Base-by-base conservation (phyloP, 208 protist species). In the Leishmania martiniquensis region DNA sequence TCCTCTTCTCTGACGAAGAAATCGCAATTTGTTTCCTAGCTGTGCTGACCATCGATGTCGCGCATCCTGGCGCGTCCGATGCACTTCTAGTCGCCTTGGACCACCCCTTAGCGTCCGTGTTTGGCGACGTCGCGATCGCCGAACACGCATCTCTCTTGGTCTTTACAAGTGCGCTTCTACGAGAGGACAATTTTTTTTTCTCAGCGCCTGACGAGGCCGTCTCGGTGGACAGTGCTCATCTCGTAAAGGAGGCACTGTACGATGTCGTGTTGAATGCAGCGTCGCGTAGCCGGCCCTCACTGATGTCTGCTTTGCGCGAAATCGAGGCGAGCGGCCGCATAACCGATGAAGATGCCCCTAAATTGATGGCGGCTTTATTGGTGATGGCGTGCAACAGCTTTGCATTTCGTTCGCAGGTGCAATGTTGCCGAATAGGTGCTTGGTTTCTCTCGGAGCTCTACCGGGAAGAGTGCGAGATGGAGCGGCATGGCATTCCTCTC, bases 1-100 rank as follows among this genome's bases (percentile, higher is more conserved):
- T 90, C 51, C 76, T 96, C 37, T 98, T 96, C 70, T 92, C 90
- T 0, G 89, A 97, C 47, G 88, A 98, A 47, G 94, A 98, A 45
- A 86, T 97, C 29, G 82, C 98, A n/a, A 77, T 91, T 17, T 84
- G 80, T 42, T 86, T 98, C 69, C 77, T 98, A 20, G 82, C 91
- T 7, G 87, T 89, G 17, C 83, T 97, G 25, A 79, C 80, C 32
- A 45, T 96, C 39, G 92, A 97, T 72, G 84, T 98, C 20, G 86
- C 89, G 9, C 94, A 98, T 68, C 90, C 91, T 5, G 96, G 93
- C 42, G 80, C 95, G 54, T 91, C 87, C 29, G 95, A 96, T 59
- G 78, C 70, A 29, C 94, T 94, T 51, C 82, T 97, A 20, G 81
- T 88, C 1, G 84, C 80, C 17, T 72, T 95, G 54, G 86, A 93